Evolutionary conservation across 2,329 filamentous ascomycete genomes (phyloP), one percentile per base, ranked within the genome.

Genomic region (Pseudocercospora fuligena): DNA sequence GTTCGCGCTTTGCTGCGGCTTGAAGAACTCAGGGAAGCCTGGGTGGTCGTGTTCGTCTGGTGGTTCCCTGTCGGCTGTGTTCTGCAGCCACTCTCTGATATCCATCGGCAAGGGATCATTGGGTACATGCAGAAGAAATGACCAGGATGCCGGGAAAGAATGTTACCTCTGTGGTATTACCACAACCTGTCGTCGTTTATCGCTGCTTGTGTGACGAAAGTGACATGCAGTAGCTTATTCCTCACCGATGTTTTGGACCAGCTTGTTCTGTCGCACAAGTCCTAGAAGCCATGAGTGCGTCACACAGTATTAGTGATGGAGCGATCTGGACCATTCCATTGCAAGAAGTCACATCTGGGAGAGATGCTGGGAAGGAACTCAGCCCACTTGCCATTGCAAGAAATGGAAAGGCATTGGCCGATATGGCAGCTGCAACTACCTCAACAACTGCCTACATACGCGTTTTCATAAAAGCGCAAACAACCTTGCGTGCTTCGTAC

Each of bases 1-100:
- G 12, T 40, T 53, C 47, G 65, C 63, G 51, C 70, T 33, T 57
- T 66, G 65, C 62, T 73, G 72, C 59, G 68, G 71, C 61, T 70
- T 69, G 29, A 72, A 58, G 57, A 73, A 73, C 64, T 70, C 68
- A 51, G 74, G 68, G 53, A 75, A 54, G 49, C 54, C 66, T 49
- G 68, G 66, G 59, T 70, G 60, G 29, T 74, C 69, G 46, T 73
- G 69, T 59, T 69, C 63, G 46, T 71, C 75, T 59, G 75, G 72
- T 63, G 74, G 72, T 63, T 75, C 73, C 66, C 78, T 74, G 58
- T 78, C 75, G 63, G 75, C 77, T 7, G 78, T 82, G 63, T 79
- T 75, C 60, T 80, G 76, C 56, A 84, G 76, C 82, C 82, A 84
- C 69, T 74, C 77, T 57, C 73, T 73, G 68, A 84, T 81, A 68